Evolutionary conservation across 352 stramenopile genomes (phyloP), one percentile per base, ranked within the genome.

Genomic region (Phytophthora ohioensis): DNA sequence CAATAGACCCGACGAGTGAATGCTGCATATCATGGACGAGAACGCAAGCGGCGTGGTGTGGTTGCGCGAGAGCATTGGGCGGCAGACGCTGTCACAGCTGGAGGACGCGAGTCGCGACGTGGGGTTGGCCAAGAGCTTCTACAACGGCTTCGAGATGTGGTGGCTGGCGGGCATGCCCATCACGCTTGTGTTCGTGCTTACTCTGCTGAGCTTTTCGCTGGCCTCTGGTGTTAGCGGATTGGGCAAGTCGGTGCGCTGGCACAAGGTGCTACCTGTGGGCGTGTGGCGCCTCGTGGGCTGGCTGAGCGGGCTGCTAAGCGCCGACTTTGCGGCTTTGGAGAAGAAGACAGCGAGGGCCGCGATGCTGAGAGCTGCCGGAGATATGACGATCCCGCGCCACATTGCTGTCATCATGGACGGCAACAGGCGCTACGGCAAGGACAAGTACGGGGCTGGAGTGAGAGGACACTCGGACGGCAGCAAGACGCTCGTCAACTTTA

Each of bases 341-440:
- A 61, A 57, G 38, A 68, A 73, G 54, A 55, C 36, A 17, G 36
- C 46, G 17, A 54, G 54, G 39, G 42, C 45, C 11, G 31, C 38
- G 15, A 60, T 53, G 12, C 39, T 69, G 13, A 35, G 49, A 47
- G 57, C 71, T 32, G 7, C 12, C 7, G 35, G 27, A 9, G 76
- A 75, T 41, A 36, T 78, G 10, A 79, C 69, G 75, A 86, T 93
- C 43, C 88, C 88, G 1, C 73, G 80, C 9, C 97, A 99, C 59
- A 90, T 99, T 17, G 97, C 95, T 0, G 91, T 99, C 54, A 98
- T 99, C 67, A 98, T 98, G 84, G 97, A 99, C 67, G 97, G 97
- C 41, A 99, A 99, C 71, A 91, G 94, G 36, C 91, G 97, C 56
- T 99, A 97, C 80, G 95, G 96, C 4, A 95, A 93, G 62, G 80